A percentile compares a stretch with the other conserved stretches of the same genome.
phyloP scores from a whole-genome alignment of 306 rosid genomes.

The Cicer pinnatifidum region DNA sequence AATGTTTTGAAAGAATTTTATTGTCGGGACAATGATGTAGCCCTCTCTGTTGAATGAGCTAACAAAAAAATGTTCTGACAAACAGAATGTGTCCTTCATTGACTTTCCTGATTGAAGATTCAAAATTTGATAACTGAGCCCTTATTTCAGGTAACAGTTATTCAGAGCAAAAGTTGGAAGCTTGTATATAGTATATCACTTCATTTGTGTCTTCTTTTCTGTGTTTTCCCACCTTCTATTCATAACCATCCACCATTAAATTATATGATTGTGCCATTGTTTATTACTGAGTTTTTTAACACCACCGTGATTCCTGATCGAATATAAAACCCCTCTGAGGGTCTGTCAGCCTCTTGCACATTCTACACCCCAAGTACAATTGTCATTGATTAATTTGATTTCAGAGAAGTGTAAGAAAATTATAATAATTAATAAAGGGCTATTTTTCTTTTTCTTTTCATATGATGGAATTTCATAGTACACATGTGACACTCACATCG shows the following conservation, averaged over 20 bases:
- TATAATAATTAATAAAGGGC: background rate
- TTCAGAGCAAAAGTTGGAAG: constrained; percentile 41
- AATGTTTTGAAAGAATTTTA: constrained; percentile 26
- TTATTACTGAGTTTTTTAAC: constrained; percentile 48
- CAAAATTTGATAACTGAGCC: constrained; percentile 45
- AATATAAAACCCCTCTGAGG: constrained; percentile 54
- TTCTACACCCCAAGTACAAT: constrained; percentile 46
- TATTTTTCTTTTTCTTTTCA: background rate
- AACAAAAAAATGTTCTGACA: constrained; percentile 17
- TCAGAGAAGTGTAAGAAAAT: background rate
- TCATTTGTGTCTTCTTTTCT: constrained; percentile 18
- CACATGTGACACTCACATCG: background rate
- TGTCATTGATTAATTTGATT: constrained; percentile 28
- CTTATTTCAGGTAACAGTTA: constrained; percentile 28
- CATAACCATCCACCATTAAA: constrained; percentile 27
- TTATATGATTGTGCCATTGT: constrained; percentile 51
- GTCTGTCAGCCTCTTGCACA: constrained; percentile 58
- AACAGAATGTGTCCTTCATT: constrained; percentile 36
- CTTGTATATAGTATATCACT: background rate
- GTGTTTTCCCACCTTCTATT: constrained; percentile 15
- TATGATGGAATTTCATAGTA: constrained; percentile 7
- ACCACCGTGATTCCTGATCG: constrained; percentile 58
- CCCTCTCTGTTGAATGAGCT: constrained; percentile 32
- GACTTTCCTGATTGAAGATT: constrained; percentile 38
- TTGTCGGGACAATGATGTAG: constrained; percentile 10